Conservation (phyloP, 805 yeast genomes). For the Wickerhamomyces alni region DNA sequence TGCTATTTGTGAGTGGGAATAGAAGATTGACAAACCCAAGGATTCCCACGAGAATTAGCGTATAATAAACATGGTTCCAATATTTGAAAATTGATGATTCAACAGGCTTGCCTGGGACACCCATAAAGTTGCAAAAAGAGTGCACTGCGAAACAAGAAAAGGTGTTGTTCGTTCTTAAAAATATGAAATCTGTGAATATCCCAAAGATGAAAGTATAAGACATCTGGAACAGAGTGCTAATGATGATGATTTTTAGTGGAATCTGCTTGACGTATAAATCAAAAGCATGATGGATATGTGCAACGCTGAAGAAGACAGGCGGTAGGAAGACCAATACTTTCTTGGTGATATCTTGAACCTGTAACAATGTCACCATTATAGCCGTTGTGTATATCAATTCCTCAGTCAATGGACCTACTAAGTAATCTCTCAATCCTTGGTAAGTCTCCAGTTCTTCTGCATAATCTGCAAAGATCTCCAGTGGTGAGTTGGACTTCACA, state of each 20-base stretch:
- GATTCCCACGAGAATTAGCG: slow-evolving; percentile 37
- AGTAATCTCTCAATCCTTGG: slow-evolving; percentile 46
- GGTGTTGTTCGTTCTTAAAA: slow-evolving; percentile 44
- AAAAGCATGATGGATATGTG: slow-evolving; percentile 72
- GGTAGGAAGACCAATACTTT: slow-evolving; percentile 31
- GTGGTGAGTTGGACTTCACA: slow-evolving; percentile 14
- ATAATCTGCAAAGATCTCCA: slow-evolving; percentile 15
- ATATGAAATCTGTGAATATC: slow-evolving; percentile 50
- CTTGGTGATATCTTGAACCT: slow-evolving; percentile 14
- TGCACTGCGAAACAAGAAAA: slow-evolving; percentile 59
- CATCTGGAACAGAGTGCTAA: slow-evolving; percentile 45
- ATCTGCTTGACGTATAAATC: slow-evolving; percentile 32
- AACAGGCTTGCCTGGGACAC: slow-evolving; percentile 45
- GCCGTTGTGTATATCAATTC: slow-evolving; percentile 63
- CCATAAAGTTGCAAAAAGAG: slow-evolving; percentile 61
- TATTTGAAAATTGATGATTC: slow-evolving; percentile 10
- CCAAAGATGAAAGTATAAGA: slow-evolving; percentile 70
- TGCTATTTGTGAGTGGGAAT: slow-evolving; percentile 21
- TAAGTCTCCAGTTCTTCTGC: slow-evolving; percentile 22
- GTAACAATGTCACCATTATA: slow-evolving; percentile 27
- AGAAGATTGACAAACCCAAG: slow-evolving; percentile 30
- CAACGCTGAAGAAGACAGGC: slow-evolving; percentile 68
- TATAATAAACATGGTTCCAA: slow-evolving; percentile 32
- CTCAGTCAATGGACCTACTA: slow-evolving; percentile 75
- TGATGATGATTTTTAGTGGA: slow-evolving; percentile 27